Percentiles rank a stretch among this genome's conserved stretches.
phyloP scores from a whole-genome alignment of 495 filamentous ascomycete genomes.

The Penicillium psychrofluorescens region DNA sequence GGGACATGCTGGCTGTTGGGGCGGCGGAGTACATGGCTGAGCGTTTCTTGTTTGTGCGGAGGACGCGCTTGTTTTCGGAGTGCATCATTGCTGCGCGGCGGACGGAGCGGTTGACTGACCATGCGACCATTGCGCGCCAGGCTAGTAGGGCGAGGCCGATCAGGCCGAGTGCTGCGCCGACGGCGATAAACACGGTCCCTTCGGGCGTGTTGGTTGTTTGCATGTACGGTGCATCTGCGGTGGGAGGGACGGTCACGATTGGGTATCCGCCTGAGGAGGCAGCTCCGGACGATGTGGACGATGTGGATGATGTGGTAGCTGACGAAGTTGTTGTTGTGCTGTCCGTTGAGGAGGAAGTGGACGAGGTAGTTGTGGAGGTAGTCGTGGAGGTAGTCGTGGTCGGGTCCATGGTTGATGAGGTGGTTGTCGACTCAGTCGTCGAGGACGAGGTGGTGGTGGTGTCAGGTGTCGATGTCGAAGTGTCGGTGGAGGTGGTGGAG shows the following conservation, averaged over 20 bases:
- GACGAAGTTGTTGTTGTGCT: slow-evolving; percentile 11
- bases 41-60: slow-evolving; percentile 45
- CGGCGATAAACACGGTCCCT: slow-evolving; percentile 92
- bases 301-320: slow-evolving; percentile 19
- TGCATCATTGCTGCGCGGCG: slow-evolving; percentile 66
- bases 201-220: slow-evolving; percentile 84
- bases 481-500: neutral
- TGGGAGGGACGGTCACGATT: slow-evolving; percentile 68
- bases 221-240: slow-evolving; percentile 85
- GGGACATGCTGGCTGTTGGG: slow-evolving; percentile 46
- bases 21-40: slow-evolving; percentile 27
- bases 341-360: slow-evolving; percentile 14
- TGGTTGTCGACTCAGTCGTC: slow-evolving; percentile 5
- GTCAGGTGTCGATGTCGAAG: neutral
- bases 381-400: slow-evolving; percentile 18
- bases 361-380: slow-evolving; percentile 12
- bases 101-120: slow-evolving; percentile 87
- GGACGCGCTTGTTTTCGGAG: slow-evolving; percentile 57
- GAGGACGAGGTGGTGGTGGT: neutral
- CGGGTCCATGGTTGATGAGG: slow-evolving; percentile 13
- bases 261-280: slow-evolving; percentile 20
- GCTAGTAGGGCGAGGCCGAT: slow-evolving; percentile 70
- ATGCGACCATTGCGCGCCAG: slow-evolving; percentile 86
- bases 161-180: slow-evolving; percentile 79
- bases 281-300: slow-evolving; percentile 18